phyloP scores from a whole-genome alignment of 108 stramenopile species.

The Cyclotella kingstonii region DNA sequence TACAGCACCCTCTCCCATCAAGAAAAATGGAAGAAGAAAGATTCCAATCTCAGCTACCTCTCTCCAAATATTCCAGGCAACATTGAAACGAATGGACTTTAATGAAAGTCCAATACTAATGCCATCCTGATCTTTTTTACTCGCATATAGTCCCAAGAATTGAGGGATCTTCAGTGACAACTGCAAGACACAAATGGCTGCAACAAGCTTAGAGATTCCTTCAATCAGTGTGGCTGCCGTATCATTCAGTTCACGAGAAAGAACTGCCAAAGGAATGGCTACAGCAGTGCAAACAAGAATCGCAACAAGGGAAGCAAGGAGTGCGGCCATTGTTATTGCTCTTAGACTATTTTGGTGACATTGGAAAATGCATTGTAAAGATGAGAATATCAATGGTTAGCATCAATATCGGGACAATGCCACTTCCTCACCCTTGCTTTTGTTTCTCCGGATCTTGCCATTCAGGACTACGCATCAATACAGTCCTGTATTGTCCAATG shows the following conservation, averaged over 20 bases:
- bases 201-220: slow-evolving; percentile 75
- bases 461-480: slow-evolving; percentile 48
- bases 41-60: slow-evolving; percentile 84
- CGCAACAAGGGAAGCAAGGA: slow-evolving; percentile 58
- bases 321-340: slow-evolving; percentile 60
- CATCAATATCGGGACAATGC: too few species aligned
- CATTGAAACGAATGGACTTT: slow-evolving; percentile 76
- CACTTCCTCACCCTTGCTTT: slow-evolving; percentile 31
- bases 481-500: slow-evolving; percentile 75
- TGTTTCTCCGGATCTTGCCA: slow-evolving; percentile 48
- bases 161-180: slow-evolving; percentile 78
- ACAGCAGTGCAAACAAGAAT: slow-evolving; percentile 47
- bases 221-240: slow-evolving; percentile 61
- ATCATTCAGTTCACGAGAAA: slow-evolving; percentile 55
- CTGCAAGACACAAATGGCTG: slow-evolving; percentile 66
- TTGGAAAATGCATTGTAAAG: neutral
- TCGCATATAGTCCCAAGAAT: slow-evolving; percentile 69
- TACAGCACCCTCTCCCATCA: slow-evolving; percentile 54
- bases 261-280: slow-evolving; percentile 62
- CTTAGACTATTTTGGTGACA: slow-evolving; percentile 18
- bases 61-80: slow-evolving; percentile 87
- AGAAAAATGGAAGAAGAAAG: slow-evolving; percentile 78
- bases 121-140: slow-evolving; percentile 40
- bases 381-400: too few species aligned
- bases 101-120: slow-evolving; percentile 47